These are phyloP conservation scores for Boletus sp. DNA, from an alignment of 768 basidiomycete genomes.

Conservation along the genomic window DNA sequence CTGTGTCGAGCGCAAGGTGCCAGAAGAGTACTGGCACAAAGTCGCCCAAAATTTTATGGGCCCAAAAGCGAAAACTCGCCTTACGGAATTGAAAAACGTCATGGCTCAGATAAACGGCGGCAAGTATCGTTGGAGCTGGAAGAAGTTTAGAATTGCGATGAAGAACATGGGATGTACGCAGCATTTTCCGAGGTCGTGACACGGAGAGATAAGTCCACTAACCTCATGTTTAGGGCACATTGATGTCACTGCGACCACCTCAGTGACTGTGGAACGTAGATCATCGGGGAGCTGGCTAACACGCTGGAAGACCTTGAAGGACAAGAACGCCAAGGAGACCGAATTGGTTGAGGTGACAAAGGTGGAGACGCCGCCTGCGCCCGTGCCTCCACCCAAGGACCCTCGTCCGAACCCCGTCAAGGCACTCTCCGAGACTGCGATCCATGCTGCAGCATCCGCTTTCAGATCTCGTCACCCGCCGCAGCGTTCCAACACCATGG, in stretches of 20 bases:
- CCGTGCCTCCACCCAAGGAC: conserved; percentile 28
- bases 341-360: conserved; percentile 33
- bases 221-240: conserved; percentile 54
- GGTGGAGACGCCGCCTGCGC: conserved; percentile 12
- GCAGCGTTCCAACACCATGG: conserved; percentile 31
- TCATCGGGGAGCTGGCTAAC: conserved; percentile 47
- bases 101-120: conserved; percentile 73
- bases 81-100: conserved; percentile 69
- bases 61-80: conserved; percentile 58
- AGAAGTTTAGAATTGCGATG: conserved; percentile 76
- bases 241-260: conserved; percentile 54
- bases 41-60: conserved; percentile 77
- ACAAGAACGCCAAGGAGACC: conserved; percentile 30
- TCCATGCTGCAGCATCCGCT: conserved; percentile 28
- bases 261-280: conserved; percentile 56
- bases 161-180: conserved; percentile 76
- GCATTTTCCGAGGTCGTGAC: not conserved
- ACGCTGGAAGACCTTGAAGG: conserved; percentile 43
- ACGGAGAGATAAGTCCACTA: not conserved
- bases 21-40: conserved; percentile 81
- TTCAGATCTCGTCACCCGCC: conserved; percentile 28
- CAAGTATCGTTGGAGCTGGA: conserved; percentile 80
- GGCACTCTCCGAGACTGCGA: conserved; percentile 30
- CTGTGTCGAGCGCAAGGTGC: conserved; percentile 66
- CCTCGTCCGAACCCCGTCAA: conserved; percentile 35